Base-by-base conservation (phyloP, 164 flowering plant genomes). In the Stephania japonica region DNA sequence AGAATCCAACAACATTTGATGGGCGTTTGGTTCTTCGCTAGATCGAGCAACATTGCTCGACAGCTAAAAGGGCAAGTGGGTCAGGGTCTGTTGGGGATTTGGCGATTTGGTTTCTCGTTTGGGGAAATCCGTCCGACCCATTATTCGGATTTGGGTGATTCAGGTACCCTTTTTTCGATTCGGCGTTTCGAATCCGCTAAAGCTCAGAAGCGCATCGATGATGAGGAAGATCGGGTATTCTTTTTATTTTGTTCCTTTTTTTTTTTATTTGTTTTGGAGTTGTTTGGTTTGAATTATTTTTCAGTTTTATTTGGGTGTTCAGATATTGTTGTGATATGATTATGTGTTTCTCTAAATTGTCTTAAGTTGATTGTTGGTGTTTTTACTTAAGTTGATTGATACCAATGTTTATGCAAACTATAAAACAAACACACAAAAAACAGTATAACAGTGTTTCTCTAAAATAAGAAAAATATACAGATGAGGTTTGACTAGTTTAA, bases 121-220 rank as follows among this genome's bases (percentile, higher is more conserved):
- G 43, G 21, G 32, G 26, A 18, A 68, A 64, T 27, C 49, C 21
- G 21, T 32, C 18, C 76, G 7, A 18, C 80, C 78, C 81, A 43
- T 76, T 84, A 77, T 72, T 13, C 42, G 11, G 38, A 32, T 32
- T 32, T 32, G 38, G 38, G 38, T 32, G 1, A 32, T 0, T 32
- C 38, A 32, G 38, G 38, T 32, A 32, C 38, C 78, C 81, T 50
- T 76, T 84, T 75, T 72, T 13, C 49, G 11, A n/a, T 72, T 80
- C 84, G 77, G 1, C 86, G 86, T 67, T 85, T 80, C 41, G 83
- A 79, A 43, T 85, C 87, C 9, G 72, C 42, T 64, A 75, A 70
- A 76, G 83, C 87, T 0, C 77, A 73, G 21, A 74, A 78, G 18
- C 80, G 61, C 7, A 23, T 69, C 64, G 69, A 72, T 49, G 76